Evolutionary conservation across 2,329 filamentous ascomycete species (phyloP), one percentile per base, ranked within the genome.

Genomic region (Alternaria sp.): DNA sequence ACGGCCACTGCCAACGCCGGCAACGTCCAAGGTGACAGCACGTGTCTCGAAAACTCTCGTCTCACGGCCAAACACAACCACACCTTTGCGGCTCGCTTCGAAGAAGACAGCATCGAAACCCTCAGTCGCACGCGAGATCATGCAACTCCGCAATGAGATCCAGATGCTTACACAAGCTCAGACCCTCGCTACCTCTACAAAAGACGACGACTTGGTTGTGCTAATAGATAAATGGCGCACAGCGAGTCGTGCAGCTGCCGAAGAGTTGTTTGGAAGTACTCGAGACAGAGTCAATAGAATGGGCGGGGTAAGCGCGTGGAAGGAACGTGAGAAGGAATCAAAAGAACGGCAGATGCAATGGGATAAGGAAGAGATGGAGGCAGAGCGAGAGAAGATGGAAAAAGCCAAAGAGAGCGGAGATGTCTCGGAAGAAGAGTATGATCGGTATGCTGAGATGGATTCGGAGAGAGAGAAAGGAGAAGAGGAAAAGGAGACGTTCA

Each of bases 261-360:
- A 92, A 66, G 88, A 91, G 69, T 78, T 92, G 11, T 92, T 90
- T 74, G 82, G 79, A 25, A 79, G 81, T 20, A 87, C 89, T 22
- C 84, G 84, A 63, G 87, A 89, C 73, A 79, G 87, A 55, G 83
- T 91, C 36, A 82, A 86, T 68, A 80, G 85, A 66, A 89, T 90
- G 85, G 89, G 89, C 20, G 89, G 88, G 1, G 82, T 89, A 41
- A 78, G 80, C 36, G 87, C 83, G 7, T 90, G 85, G 84, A 84
- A 72, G 56, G 70, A 75, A 14, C 71, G 76, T 25, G 75, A 80
- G 62, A 73, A 66, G 50, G 73, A 77, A 55, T 70, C 76, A 52
- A 67, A 69, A 52, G 68, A 78, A 56, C 71, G 73, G 61, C 70
- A 73, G 72, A 74, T 68, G 72, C 62, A 79, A 72, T 71, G 79